Evolutionary conservation across 2,329 filamentous ascomycete genomes (phyloP), one percentile per base, ranked within the genome.

Genomic region (Talaromyces sp.): DNA sequence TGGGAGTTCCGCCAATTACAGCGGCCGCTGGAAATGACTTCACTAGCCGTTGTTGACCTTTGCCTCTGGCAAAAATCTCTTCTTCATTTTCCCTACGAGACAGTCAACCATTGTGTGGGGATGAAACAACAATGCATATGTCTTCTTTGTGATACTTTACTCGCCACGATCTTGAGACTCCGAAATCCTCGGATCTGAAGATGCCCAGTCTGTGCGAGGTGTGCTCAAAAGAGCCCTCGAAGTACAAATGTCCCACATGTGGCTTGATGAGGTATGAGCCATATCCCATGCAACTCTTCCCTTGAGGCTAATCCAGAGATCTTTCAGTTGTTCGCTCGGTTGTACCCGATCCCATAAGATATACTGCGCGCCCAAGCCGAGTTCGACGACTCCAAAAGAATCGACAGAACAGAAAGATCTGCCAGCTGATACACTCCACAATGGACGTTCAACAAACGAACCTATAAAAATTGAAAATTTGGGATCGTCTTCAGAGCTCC

Each of bases 261-360:
- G 70, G 58, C 53, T 62, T 77, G 33, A 68, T 71, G 70, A 76
- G 75, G 76, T 78, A 72, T 42, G 64, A n/a, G 58, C 17, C 27
- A n/a, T 13, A 51, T 47, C 42, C 19, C n/a, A 47, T 25, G n/a
- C 44, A 47, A 4, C 22, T 11, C 44, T 25, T 25, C 13, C 1
- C 22, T 4, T 9, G 25, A 9, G 6, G 3, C 22, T 22, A 47
- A 22, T 25, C 13, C 22, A 13, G 3, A 47, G 1, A 4, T 13
- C 13, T 13, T 22, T 9, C 36, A 81, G 79, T 64, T 81, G 79
- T 60, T 81, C 79, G 10, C 72, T 81, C 42, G 71, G 68, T 33
- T 81, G 79, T 66, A 77, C 76, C 42, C 75, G 79, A 59, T 69
- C 72, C 5, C 78, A 81, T 66, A 79, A 80, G 66, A 71, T 72